A percentile compares a stretch with the other conserved stretches of the same genome.
These are phyloP conservation scores for Pichia norvegensis DNA, from an alignment of 1,139 yeast species.

Conservation along the genomic window DNA sequence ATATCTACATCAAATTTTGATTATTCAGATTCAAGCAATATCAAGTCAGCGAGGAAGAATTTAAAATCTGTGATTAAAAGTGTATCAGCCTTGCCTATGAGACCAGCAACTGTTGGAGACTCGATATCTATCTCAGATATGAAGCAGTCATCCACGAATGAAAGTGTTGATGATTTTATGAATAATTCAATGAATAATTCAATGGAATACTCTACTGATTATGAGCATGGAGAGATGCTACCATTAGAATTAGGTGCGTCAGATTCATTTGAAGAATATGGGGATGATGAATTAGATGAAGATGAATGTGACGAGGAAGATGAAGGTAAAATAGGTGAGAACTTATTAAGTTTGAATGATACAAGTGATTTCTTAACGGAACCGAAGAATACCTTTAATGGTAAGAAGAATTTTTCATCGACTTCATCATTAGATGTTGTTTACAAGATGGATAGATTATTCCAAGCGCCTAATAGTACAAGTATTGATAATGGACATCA, in stretches of 20 bases:
- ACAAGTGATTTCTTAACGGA: not conserved
- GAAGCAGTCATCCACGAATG: not conserved
- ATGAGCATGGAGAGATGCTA: conserved; percentile 21
- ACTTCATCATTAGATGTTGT: conserved; percentile 25
- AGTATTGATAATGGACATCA: conserved; percentile 11
- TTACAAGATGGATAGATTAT: conserved; percentile 22
- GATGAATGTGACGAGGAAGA: conserved; percentile 9
- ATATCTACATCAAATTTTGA: conserved; percentile 24
- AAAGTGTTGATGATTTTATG: not conserved
- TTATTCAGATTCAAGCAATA: conserved; percentile 49
- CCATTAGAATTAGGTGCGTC: conserved; percentile 24
- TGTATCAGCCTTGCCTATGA: conserved; percentile 29
- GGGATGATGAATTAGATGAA: conserved; percentile 16
- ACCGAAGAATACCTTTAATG: not conserved
- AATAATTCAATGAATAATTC: conserved; percentile 4
- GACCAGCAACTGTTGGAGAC: conserved; percentile 19
- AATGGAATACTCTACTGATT: conserved; percentile 17
- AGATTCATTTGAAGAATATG: conserved; percentile 20
- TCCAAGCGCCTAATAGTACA: conserved; percentile 14
- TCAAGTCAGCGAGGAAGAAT: conserved; percentile 30
- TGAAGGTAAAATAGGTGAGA: not conserved
- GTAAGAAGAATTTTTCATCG: conserved; percentile 8
- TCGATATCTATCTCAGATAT: not conserved
- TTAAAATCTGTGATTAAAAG: conserved; percentile 34
- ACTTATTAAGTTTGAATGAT: not conserved